Evolutionary conservation across 441 rosid genomes (phyloP).

Genomic region (Metrosideros polymorpha): DNA sequence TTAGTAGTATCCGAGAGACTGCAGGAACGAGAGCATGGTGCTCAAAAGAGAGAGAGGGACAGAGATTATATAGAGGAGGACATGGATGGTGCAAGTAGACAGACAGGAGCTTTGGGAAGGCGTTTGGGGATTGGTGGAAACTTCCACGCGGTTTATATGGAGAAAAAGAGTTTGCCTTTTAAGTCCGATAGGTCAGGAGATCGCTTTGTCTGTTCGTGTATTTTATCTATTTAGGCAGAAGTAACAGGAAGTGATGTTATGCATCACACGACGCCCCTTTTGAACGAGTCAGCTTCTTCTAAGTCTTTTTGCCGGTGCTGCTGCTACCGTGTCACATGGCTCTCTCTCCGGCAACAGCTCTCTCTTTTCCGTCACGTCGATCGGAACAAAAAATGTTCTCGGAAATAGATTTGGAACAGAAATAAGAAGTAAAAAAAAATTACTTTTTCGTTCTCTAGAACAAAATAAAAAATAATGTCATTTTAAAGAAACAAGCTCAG

Average conservation of each 20-base stretch:
- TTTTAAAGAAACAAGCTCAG: too few relatives aligned
- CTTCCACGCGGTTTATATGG: constrained; percentile 51
- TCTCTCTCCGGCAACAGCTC: too few relatives aligned
- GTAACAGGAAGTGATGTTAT: neutral
- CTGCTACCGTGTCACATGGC: too few relatives aligned
- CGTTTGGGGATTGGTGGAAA: neutral
- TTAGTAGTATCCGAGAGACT: neutral
- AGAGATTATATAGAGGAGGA: neutral
- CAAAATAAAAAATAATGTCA: too few relatives aligned
- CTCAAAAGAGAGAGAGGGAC: neutral
- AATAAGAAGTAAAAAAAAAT: too few relatives aligned
- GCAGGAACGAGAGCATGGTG: neutral
- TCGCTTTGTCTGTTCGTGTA: neutral
- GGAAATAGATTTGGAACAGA: too few relatives aligned
- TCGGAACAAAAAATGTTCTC: too few relatives aligned
- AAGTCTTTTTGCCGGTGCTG: too few relatives aligned
- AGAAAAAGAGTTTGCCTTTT: neutral
- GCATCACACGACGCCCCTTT: neutral
- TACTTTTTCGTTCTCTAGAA: too few relatives aligned
- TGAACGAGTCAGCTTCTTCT: constrained; percentile 38
- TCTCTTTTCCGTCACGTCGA: too few relatives aligned
- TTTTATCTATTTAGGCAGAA: neutral
- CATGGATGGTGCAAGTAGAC: constrained; percentile 31
- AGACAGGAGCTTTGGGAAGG: constrained; percentile 23
- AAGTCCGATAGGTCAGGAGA: neutral